These are phyloP conservation scores for Filobasidium uniguttulatum DNA, from an alignment of 1,284 basidiomycete species.

Conservation along the genomic window DNA sequence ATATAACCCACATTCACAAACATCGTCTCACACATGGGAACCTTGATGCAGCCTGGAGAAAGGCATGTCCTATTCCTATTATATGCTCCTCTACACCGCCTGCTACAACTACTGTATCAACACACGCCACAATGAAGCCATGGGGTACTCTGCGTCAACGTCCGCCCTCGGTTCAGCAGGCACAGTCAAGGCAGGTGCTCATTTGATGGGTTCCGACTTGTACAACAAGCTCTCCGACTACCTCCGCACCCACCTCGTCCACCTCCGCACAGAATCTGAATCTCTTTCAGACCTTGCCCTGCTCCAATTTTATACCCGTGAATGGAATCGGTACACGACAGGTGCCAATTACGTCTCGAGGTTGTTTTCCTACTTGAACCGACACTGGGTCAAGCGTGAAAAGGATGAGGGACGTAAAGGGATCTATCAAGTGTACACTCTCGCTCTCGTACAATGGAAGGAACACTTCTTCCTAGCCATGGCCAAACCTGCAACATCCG, in stretches of 20 bases:
- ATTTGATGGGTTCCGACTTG: constrained; percentile 86
- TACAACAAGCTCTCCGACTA: constrained; percentile 80
- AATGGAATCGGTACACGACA: constrained; percentile 94
- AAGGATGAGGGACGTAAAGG: constrained; percentile 94
- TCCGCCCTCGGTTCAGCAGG: neutral
- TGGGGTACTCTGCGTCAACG: constrained; percentile 22
- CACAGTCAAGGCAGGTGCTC: constrained; percentile 46
- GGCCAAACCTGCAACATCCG: no score
- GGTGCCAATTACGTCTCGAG: constrained; percentile 94
- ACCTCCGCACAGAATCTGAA: constrained; percentile 57
- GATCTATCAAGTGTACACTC: constrained; percentile 89
- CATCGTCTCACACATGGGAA: neutral
- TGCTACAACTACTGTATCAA: constrained; percentile 95
- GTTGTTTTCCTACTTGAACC: constrained; percentile 90
- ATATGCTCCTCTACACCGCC: constrained; percentile 84
- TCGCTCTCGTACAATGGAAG: constrained; percentile 93
- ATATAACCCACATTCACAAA: neutral
- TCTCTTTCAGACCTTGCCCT: constrained; percentile 71
- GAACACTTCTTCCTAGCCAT: constrained; percentile 78
- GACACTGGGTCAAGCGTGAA: constrained; percentile 98
- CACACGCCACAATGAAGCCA: constrained; percentile 53
- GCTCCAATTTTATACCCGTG: constrained; percentile 75
- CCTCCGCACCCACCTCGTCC: constrained; percentile 63
- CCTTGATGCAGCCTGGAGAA: constrained; percentile 49
- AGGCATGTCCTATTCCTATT: constrained; percentile 81